phyloP scores from a whole-genome alignment of 805 yeast species.

The Candida qinlingensis region DNA sequence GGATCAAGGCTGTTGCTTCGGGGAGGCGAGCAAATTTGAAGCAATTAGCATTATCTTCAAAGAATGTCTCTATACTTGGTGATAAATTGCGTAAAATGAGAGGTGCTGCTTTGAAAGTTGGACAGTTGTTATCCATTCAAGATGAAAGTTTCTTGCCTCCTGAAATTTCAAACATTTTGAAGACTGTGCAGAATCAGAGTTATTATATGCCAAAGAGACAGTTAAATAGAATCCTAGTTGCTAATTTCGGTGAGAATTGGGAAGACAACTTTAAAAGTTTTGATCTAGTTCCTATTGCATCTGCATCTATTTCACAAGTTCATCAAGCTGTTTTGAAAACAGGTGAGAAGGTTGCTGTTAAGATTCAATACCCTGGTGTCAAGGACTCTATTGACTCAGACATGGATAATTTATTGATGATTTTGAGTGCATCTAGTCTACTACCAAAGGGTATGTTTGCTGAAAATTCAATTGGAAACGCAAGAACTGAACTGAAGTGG shows the following conservation, averaged over 20 bases:
- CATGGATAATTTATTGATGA: constrained; percentile 74
- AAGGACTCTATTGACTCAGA: constrained; percentile 92
- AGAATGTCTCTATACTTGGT: constrained; percentile 83
- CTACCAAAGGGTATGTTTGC: constrained; percentile 89
- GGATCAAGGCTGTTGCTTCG: constrained; percentile 59
- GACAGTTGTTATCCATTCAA: constrained; percentile 96
- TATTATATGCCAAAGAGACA: constrained; percentile 96
- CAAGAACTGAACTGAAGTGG: constrained; percentile 91
- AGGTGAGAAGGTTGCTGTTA: constrained; percentile 79
- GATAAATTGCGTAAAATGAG: constrained; percentile 88
- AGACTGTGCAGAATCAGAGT: constrained; percentile 88
- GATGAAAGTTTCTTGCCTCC: constrained; percentile 80
- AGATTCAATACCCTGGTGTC: constrained; percentile 97
- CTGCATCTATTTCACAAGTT: constrained; percentile 97
- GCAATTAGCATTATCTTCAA: constrained; percentile 65
- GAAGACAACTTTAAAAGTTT: constrained; percentile 63
- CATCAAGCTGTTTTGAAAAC: constrained; percentile 72
- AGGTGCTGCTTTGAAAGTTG: constrained; percentile 97
- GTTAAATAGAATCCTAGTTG: constrained; percentile 64
- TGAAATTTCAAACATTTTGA: constrained; percentile 74
- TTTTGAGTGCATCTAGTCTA: constrained; percentile 79
- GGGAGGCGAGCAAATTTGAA: constrained; percentile 48
- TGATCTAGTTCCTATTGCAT: constrained; percentile 89
- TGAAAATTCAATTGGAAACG: constrained; percentile 89
- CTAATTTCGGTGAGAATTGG: constrained; percentile 81